Base-by-base conservation (phyloP, 495 filamentous ascomycete species). In the Trichocladium antarcticum region DNA sequence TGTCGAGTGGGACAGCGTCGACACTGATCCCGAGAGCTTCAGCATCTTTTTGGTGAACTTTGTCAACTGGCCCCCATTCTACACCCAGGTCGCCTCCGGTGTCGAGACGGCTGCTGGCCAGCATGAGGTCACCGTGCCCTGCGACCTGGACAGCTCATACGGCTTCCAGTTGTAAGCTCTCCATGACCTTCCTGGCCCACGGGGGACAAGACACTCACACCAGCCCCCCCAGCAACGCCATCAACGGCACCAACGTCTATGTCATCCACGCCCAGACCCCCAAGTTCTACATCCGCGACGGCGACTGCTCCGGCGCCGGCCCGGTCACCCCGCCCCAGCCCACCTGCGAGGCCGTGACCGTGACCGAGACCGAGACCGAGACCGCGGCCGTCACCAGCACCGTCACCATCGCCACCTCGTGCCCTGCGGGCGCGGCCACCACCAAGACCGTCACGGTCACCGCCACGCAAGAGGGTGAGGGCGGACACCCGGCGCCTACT, bases 41-140 rank as follows among this genome's bases (percentile, higher is more conserved):
- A 66, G 61, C 57, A 52, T 74, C 51, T 71, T 66, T 50, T 65
- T 74, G 20, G 67, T 68, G 64, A 74, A 74, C 68, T 74, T 74
- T 59, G 64, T 70, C 52, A 61, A 68, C 55, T 74, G 66, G 67
- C 70, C 70, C 24, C 70, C 70, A 2, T 60, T 57, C 42, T 70
- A 70, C 51, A 58, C 64, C 21, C 53, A 68, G 6, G 54, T 74
- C 32, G 68, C 69, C 16, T 15, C 51, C 17, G 48, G 68, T 47
- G 58, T 74, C 36, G 56, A 60, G 28, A 66, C 66, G 2, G 40
- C 57, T 5, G 55, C 59, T 11, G 60, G 60, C 37, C 48, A 53
- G 45, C 17, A 49, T 54, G 41, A 59, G 28, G 68, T 72, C 47
- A 60, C 61, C 1, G 62, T 74, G 20, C 70, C 70, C 19, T 73